Evolutionary conservation across 2,329 filamentous ascomycete genomes (phyloP).

Genomic region (Arthrobotrys sphaeroides): DNA sequence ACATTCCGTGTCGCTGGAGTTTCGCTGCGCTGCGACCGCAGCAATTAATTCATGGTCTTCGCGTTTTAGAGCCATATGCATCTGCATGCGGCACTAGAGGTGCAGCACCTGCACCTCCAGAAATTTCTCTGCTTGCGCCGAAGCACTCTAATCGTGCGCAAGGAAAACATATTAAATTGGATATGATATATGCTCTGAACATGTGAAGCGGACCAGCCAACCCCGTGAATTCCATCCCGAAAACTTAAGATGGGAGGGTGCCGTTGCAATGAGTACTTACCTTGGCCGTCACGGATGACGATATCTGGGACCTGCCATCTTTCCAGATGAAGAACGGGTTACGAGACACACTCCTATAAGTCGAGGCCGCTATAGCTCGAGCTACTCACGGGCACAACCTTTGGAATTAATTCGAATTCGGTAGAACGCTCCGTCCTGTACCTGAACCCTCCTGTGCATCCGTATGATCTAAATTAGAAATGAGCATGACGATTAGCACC

Average conservation of each 20-base stretch:
- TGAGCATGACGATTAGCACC: constrained; percentile 23
- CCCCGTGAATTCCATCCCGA: constrained; percentile 30
- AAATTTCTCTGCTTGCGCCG: constrained; percentile 25
- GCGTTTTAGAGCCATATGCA: constrained; percentile 31
- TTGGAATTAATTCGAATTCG: no score
- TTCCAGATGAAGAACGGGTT: constrained; percentile 42
- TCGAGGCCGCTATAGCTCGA: constrained; percentile 23
- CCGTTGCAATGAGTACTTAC: constrained; percentile 15
- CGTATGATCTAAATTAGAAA: constrained; percentile 49
- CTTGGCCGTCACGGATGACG: constrained; percentile 25
- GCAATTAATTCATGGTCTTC: constrained; percentile 21
- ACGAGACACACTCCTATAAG: constrained; percentile 47
- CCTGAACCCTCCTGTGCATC: constrained; percentile 14
- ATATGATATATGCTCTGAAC: constrained; percentile 2
- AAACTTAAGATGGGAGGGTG: constrained; percentile 13
- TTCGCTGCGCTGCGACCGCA: constrained; percentile 17
- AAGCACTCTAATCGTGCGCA: constrained; percentile 43
- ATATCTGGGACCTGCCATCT: constrained; percentile 21
- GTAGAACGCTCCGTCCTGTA: constrained; percentile 20
- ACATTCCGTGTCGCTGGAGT: constrained; percentile 19
- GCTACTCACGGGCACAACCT: constrained; percentile 3
- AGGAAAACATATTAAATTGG: constrained; percentile 9
- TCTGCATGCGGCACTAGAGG: constrained; percentile 27
- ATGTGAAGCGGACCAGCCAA: constrained; percentile 31
- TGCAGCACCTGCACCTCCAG: constrained; percentile 33